A percentile compares a stretch with the other conserved stretches of the same genome.
Evolutionary conservation across 2,329 filamentous ascomycete species (phyloP).

Genomic region (Botrytis squamosa): DNA sequence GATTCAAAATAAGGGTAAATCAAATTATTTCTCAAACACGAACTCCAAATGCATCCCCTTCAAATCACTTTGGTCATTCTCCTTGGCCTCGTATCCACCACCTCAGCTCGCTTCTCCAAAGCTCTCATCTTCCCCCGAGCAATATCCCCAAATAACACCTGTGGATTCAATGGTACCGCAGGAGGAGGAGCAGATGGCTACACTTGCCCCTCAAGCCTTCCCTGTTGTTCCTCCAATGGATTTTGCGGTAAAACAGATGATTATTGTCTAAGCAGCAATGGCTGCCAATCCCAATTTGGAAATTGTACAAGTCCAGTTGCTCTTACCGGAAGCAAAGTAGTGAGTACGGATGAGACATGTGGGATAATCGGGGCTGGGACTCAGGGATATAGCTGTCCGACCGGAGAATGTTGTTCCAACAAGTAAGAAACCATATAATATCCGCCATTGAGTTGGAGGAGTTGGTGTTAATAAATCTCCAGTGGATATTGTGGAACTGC

Average conservation of each 20-base stretch:
- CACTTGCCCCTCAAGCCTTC: constrained; percentile 30
- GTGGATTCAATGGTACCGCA: constrained; percentile 19
- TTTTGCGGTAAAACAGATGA: constrained; percentile 23
- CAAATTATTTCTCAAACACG: background rate
- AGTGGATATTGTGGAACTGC: constrained; percentile 15
- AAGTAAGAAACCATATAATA: background rate
- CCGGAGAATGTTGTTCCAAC: constrained; percentile 33
- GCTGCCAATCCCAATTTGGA: constrained; percentile 30
- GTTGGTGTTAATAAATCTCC: background rate
- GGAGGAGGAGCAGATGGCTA: constrained; percentile 24
- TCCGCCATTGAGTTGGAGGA: background rate
- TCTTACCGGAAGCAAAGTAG: background rate
- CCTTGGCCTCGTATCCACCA: background rate
- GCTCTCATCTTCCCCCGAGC: background rate
- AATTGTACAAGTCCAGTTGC: constrained; percentile 17
- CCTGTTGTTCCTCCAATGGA: constrained; percentile 38
- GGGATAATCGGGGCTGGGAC: constrained; percentile 15
- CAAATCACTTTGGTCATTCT: constrained; percentile 1
- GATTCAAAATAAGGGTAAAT: background rate
- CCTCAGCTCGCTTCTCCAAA: background rate
- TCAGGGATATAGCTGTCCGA: constrained; percentile 28
- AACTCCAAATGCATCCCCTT: background rate
- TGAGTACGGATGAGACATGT: constrained; percentile 27
- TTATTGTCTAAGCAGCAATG: constrained; percentile 17
- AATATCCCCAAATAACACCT: constrained; percentile 27